Base-by-base conservation (phyloP, 768 basidiomycete species). In the Albatrellus ellisii region DNA sequence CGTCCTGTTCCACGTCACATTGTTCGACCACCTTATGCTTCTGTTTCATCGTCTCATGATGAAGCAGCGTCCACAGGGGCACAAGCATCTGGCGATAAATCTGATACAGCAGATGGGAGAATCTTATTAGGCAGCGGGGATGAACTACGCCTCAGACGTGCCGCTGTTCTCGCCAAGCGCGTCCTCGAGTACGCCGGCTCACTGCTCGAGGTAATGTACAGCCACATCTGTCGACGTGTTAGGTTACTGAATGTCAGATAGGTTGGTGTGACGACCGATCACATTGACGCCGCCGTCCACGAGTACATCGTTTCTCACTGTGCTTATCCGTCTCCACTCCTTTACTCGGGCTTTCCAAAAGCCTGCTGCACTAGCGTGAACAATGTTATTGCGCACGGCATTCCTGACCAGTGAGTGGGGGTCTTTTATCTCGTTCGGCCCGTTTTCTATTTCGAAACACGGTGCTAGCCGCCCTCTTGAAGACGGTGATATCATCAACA, bases 331-430 rank as follows among this genome's bases (percentile, higher is more conserved):
- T 91, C 89, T 7, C 86, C 91, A 0, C 62, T 94, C 37, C 68
- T 66, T 0, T 94, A 92, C 56, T 62, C 66, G 7, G 80, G 74
- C 6, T 89, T 76, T 56, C 83, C 86, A 7, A 74, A 72, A 45
- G 79, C 84, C 15, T 80, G 82, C 53, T 88, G 85, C 55, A 88
- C 85, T 20, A 90, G 89, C 47, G 67, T 92, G 42, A 95, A 95
- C 54, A 94, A 94, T 50, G 63, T 94, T 26, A 69, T 90, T 36
- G 72, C 70, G 8, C 89, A 95, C 55, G 91, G 90, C 1, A 90
- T 95, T 43, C 91, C 91, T 22, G 88, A 94, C 62, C 73, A 85
- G 88, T 90, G 48, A 50, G 73, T 58, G 33, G n/a, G 35, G 20
- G 38, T 31, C 29, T 31, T 12, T 9, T 31, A n/a, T 32, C 25